phyloP scores from a whole-genome alignment of 2,329 filamentous ascomycete species.

The Diaporthe vexans region DNA sequence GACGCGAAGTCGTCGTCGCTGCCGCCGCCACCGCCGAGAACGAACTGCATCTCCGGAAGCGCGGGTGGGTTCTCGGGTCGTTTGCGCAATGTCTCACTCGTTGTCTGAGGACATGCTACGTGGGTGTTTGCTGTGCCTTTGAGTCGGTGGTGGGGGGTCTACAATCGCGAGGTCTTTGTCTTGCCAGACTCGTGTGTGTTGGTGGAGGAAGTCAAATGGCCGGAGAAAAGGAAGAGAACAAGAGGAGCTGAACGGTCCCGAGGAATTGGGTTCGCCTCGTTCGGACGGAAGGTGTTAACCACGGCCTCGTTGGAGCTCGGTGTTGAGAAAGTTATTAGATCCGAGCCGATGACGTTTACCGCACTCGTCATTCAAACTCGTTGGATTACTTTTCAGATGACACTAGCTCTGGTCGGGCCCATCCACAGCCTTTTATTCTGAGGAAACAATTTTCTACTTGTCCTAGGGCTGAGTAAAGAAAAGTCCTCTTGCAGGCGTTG shows the following conservation, averaged over 20 bases:
- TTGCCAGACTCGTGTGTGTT: conserved; percentile 13
- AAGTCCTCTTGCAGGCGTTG: background rate
- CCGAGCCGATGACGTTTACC: conserved; percentile 31
- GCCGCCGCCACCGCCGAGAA: conserved; percentile 37
- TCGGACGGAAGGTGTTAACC: conserved; percentile 28
- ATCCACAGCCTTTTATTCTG: background rate
- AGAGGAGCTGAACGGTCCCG: background rate
- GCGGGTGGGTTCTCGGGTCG: conserved; percentile 18
- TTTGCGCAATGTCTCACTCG: conserved; percentile 33
- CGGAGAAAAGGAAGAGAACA: background rate
- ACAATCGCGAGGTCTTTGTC: background rate
- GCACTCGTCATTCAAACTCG: conserved; percentile 23
- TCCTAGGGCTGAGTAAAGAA: background rate
- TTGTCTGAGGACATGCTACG: conserved; percentile 34
- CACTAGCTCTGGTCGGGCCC: conserved; percentile 4
- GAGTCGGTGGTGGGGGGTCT: background rate
- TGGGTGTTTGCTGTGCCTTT: background rate
- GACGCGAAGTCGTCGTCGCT: conserved; percentile 33
- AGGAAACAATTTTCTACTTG: background rate
- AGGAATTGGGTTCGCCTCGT: conserved; percentile 22
- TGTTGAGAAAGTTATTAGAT: conserved; percentile 22
- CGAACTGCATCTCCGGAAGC: conserved; percentile 38
- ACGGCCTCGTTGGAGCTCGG: conserved; percentile 9
- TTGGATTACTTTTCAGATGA: conserved; percentile 4
- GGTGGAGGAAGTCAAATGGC: background rate